Conservation (phyloP, 2,329 filamentous ascomycete genomes). For the Colletotrichum sp. region DNA sequence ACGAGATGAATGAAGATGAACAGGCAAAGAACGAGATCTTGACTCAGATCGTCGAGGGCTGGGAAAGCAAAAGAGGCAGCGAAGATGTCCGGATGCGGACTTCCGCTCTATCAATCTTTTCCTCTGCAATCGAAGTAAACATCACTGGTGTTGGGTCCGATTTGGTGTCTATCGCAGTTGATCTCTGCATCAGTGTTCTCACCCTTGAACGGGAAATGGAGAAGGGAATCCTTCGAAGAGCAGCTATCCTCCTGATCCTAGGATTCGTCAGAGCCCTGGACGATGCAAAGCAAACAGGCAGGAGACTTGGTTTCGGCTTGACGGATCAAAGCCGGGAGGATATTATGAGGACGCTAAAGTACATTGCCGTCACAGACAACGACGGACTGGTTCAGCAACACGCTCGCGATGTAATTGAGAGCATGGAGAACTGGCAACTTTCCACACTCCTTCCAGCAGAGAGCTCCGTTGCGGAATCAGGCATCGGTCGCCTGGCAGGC, state of each 20-base stretch:
- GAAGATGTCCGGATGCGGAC: conserved; percentile 65
- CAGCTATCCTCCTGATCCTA: conserved; percentile 69
- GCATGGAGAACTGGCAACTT: conserved; percentile 66
- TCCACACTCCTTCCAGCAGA: conserved; percentile 48
- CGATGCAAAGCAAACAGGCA: conserved; percentile 50
- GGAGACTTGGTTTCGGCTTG: conserved; percentile 57
- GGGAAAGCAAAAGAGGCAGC: conserved; percentile 23
- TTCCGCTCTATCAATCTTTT: conserved; percentile 72
- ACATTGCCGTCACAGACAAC: conserved; percentile 68
- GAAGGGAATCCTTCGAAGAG: conserved; percentile 69
- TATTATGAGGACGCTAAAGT: conserved; percentile 65
- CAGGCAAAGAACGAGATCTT: conserved; percentile 55
- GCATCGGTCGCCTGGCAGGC: conserved; percentile 10
- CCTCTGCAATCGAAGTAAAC: conserved; percentile 64
- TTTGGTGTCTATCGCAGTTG: conserved; percentile 61
- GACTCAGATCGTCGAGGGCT: conserved; percentile 23
- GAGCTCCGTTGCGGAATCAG: background rate
- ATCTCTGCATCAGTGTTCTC: conserved; percentile 67
- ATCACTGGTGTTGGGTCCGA: conserved; percentile 58
- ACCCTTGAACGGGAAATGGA: conserved; percentile 65
- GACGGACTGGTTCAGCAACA: conserved; percentile 74
- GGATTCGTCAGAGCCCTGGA: conserved; percentile 67
- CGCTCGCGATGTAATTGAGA: conserved; percentile 70
- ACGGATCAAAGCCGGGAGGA: conserved; percentile 63
- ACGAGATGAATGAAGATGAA: conserved; percentile 49